Evolutionary conservation across 2,329 filamentous ascomycete genomes (phyloP).

Genomic region (Alternaria viburni): DNA sequence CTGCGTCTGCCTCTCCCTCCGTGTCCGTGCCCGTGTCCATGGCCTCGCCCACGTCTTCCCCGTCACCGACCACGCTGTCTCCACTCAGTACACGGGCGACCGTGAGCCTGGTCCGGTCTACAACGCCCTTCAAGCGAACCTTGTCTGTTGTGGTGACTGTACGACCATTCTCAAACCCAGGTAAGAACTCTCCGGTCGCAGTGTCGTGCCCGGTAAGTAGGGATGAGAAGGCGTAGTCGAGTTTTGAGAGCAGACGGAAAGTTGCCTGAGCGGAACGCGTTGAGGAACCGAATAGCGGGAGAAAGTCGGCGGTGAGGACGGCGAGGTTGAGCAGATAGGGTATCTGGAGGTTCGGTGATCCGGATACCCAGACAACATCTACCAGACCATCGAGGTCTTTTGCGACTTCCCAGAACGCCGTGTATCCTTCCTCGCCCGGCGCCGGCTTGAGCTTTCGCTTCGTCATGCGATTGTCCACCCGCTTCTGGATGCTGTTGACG

Average conservation of each 20-base stretch:
- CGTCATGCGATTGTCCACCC: slow-evolving; percentile 38
- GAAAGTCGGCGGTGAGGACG: slow-evolving; percentile 72
- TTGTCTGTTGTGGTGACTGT: slow-evolving; percentile 82
- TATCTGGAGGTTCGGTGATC: slow-evolving; percentile 81
- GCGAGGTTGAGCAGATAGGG: slow-evolving; percentile 83
- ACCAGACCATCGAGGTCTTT: slow-evolving; percentile 76
- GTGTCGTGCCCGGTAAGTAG: slow-evolving; percentile 72
- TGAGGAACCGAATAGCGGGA: slow-evolving; percentile 73
- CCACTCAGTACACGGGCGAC: slow-evolving; percentile 72
- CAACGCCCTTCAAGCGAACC: slow-evolving; percentile 82
- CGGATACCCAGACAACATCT: slow-evolving; percentile 84
- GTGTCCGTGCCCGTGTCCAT: slow-evolving; percentile 48
- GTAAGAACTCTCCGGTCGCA: slow-evolving; percentile 68
- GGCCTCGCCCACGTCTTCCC: slow-evolving; percentile 23
- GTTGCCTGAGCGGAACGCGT: slow-evolving; percentile 69
- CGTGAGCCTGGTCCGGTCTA: slow-evolving; percentile 74
- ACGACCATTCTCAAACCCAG: slow-evolving; percentile 70
- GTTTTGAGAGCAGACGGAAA: slow-evolving; percentile 74
- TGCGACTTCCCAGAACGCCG: slow-evolving; percentile 71
- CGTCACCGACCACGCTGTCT: slow-evolving; percentile 53
- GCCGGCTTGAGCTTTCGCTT: slow-evolving; percentile 57
- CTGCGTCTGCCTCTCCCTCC: slow-evolving; percentile 33
- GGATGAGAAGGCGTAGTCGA: slow-evolving; percentile 83
- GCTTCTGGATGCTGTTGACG: slow-evolving; percentile 45
- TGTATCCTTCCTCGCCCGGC: slow-evolving; percentile 57